Percentiles rank a stretch among this genome's conserved stretches.
phyloP scores from a whole-genome alignment of 2,329 filamentous ascomycete species.

The Fusarium burgessii region DNA sequence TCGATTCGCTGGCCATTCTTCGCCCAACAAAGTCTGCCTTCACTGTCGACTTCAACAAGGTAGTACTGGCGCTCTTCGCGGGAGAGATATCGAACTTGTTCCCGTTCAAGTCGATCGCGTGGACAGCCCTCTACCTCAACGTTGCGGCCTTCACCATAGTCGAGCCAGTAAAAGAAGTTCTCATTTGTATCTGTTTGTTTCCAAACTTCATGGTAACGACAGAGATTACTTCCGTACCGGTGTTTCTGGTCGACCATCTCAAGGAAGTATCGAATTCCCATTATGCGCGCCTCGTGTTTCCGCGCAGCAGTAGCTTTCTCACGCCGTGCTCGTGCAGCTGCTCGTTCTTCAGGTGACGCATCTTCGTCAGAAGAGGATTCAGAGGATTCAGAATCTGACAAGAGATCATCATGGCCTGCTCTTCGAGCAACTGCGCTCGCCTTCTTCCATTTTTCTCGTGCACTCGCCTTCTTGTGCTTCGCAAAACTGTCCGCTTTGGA shows the following conservation, averaged over 20 bases:
- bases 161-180: slow-evolving; percentile 96
- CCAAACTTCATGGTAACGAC: slow-evolving; percentile 87
- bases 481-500: slow-evolving; percentile 18
- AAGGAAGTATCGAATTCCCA: slow-evolving; percentile 87
- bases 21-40: slow-evolving; percentile 86
- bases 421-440: slow-evolving; percentile 76
- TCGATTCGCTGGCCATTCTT: slow-evolving; percentile 84
- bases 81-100: slow-evolving; percentile 86
- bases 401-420: slow-evolving; percentile 75
- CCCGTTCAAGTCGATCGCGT: slow-evolving; percentile 78
- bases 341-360: slow-evolving; percentile 54
- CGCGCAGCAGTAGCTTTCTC: slow-evolving; percentile 66
- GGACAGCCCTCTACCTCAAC: slow-evolving; percentile 79
- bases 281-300: slow-evolving; percentile 77
- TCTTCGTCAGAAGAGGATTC: slow-evolving; percentile 46
- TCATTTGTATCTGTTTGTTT: slow-evolving; percentile 80
- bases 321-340: slow-evolving; percentile 54
- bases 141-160: slow-evolving; percentile 79
- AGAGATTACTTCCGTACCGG: slow-evolving; percentile 85
- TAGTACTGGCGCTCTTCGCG: slow-evolving; percentile 86
- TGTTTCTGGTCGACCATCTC: slow-evolving; percentile 91
- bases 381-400: slow-evolving; percentile 56
- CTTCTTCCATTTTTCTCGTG: slow-evolving; percentile 80
- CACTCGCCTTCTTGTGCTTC: slow-evolving; percentile 51
- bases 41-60: slow-evolving; percentile 78